A percentile compares a stretch with the other conserved stretches of the same genome.
These are phyloP conservation scores for Rhodotorula sp. DNA, from an alignment of 1,284 basidiomycete species.

Conservation along the genomic window DNA sequence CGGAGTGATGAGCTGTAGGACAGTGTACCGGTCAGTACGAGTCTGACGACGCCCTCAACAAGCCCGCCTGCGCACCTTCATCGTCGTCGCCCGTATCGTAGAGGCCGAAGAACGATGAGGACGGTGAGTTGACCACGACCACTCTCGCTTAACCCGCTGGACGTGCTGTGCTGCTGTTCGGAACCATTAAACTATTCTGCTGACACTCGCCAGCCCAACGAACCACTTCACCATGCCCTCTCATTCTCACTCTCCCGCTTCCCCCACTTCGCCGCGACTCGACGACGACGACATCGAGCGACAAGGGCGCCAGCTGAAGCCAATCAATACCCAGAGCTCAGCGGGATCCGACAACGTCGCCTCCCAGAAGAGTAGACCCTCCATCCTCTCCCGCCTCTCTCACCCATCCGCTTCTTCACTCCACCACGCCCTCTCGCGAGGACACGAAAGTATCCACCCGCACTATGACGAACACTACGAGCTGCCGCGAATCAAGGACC, in stretches of 20 bases:
- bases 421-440: slow-evolving; percentile 18
- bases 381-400: neutral
- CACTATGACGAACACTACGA: neutral
- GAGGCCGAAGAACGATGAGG: neutral
- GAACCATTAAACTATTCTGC: neutral
- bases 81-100: neutral
- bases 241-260: neutral
- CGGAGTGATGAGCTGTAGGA: neutral
- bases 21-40: no score
- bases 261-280: neutral
- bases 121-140: neutral
- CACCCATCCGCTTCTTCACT: neutral
- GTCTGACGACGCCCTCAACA: no score
- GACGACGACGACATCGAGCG: neutral
- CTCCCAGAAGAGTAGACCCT: neutral
- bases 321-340: neutral
- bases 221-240: neutral
- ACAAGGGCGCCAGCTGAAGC: neutral
- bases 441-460: neutral
- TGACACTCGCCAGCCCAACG: neutral
- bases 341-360: neutral
- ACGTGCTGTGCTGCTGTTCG: neutral
- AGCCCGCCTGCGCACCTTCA: neutral
- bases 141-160: neutral
- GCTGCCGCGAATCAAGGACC: slow-evolving; percentile 6